Base-by-base conservation (phyloP, 768 basidiomycete genomes). In the Terana coerulea region DNA sequence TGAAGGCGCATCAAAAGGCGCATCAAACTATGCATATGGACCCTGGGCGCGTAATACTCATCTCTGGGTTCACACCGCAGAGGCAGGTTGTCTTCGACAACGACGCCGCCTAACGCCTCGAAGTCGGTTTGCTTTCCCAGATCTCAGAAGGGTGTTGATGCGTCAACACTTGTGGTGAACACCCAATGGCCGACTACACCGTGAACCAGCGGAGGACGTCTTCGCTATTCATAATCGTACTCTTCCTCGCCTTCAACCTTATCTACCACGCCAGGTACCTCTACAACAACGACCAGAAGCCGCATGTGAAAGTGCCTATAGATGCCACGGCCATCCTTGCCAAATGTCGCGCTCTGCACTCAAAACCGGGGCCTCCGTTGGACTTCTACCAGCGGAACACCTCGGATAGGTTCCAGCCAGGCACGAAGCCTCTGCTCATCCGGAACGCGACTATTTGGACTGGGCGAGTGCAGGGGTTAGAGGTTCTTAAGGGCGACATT, bases 361-460 rank as follows among this genome's bases (percentile, higher is more conserved):
- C 62, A 1, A 62, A 51, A 42, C 74, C 74, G 41, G 73, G 69
- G 1, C 73, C 73, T 31, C 69, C 67, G 6, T 46, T 58, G 35
- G 64, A 64, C 48, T 74, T 69, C 39, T 55, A 61, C 51, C 55
- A 49, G 28, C 64, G 69, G 48, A 56, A 60, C 52, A 66, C 47
- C 15, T 84, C 81, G 14, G 84, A 87, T 59, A 73, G 85, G 29
- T 79, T 73, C 54, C 77, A 72, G 10, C 60, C 60, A 0, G 85
- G 80, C 0, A 85, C 88, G 1, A 61, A 61, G 3, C 64, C 81
- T 1, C 72, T 76, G 1, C 67, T 83, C 28, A 74, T 93, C 26
- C 73, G 69, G 48, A 89, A 92, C 62, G 88, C 83, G 7, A 81
- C 77, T 3, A 76, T 92, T 26, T 93, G 91, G 91, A 91, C 89